Evolutionary conservation across 2,329 filamentous ascomycete genomes (phyloP), one percentile per base, ranked within the genome.

Genomic region (Fusarium decemcellulare): DNA sequence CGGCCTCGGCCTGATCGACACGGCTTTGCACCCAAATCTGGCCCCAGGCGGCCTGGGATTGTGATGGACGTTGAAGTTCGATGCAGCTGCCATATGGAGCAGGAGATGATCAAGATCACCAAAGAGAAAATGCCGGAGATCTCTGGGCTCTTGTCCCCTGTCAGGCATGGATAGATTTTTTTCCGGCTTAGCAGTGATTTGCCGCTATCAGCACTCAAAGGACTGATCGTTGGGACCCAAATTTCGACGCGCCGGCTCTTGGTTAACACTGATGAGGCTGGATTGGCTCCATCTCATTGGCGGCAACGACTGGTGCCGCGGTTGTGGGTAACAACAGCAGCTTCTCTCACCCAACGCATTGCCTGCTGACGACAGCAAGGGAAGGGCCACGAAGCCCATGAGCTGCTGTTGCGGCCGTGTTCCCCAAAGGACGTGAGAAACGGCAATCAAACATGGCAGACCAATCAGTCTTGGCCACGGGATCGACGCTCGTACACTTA

Each of bases 291-390:
- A 12, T 54, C 14, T 62, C 18, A 70, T 67, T 72, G 67, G 67
- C 30, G 60, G 67, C 40, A 58, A 46, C 48, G 52, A 36, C 44
- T 53, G 46, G 63, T 61, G 47, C 57, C 44, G 59, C 61, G 53
- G 67, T 54, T 72, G 57, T 66, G 59, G 51, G 56, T 44, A 62
- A 53, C 42, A 44, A 50, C 30, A 58, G 61, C 61, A 46, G 56
- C 39, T 63, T 44, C 57, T 70, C 59, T 71, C 58, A 46, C 42
- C 69, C 63, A 72, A 74, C 56, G 59, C 64, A 58, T 62, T 57
- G 32, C 46, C 16, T 29, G 47, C 36, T 40, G 48, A 61, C 37
- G 48, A 55, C 52, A 59, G 39, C 37, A 63, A 48, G 43, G 66
- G 32, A 30, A 51, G 46, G 62, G 60, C 57, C 52, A 37, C 54